Evolutionary conservation across 2,329 filamentous ascomycete genomes (phyloP), one percentile per base, ranked within the genome.

Genomic region (Aspergillus fumigatiaffinis): DNA sequence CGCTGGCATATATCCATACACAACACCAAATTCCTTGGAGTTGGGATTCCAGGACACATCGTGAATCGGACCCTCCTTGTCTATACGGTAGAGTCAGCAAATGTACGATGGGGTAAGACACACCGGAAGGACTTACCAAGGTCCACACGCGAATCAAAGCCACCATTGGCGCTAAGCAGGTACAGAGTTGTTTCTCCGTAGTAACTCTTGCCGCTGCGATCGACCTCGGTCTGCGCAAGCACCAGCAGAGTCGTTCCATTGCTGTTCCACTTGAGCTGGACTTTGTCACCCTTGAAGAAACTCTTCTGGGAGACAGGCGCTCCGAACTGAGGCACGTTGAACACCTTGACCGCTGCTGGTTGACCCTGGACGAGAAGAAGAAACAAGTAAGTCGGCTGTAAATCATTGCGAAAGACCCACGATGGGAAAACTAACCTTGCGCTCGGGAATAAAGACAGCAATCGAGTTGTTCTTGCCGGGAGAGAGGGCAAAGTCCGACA

Each of bases 281-380:
- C 93, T 81, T 97, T 97, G 81, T 99, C 94, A 62, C 92, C 92
- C 81, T 99, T 99, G 86, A 92, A 99, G 73, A 99, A 99, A 1
- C 89, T 97, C 87, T 99, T 99, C 74, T 97, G 93, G 42, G 93
- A 97, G 51, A 96, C 87, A 4, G 92, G 87, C 53, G 80, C 80
- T 62, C 78, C 84, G 77, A 97, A 97, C 67, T 94, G 84, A 46
- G 94, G 93, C 38, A 97, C 90, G 65, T 93, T 91, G 80, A 89
- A 99, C 59, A 97, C 90, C 78, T 95, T 96, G 74, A 97, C 92
- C 1, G 90, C 85, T 54, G 94, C 92, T 38, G 94, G 94, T 84
- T 92, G 90, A 52, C 94, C 93, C 90, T 96, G 5, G 32, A 38
- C 29, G 32, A 64, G n/a, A 55, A 53, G 25, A 17, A 51, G 12